phyloP scores from a whole-genome alignment of 1,139 yeast species.

The Tardiomyces depauwii region DNA sequence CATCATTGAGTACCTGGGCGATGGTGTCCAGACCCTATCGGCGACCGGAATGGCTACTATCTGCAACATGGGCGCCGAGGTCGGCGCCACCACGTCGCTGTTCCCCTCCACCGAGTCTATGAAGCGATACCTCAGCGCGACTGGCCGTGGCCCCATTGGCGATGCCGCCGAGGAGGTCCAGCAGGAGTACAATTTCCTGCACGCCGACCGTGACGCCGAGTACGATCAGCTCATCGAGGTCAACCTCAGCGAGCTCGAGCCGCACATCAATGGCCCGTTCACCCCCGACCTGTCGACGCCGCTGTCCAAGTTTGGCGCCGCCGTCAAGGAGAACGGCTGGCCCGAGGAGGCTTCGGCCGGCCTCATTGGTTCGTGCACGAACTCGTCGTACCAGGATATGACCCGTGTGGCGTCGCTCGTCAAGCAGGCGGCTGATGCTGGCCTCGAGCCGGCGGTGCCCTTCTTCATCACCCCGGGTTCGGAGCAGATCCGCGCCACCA shows the following conservation, averaged over 20 bases:
- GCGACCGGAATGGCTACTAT: conserved; percentile 99
- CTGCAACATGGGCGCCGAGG: conserved; percentile 99
- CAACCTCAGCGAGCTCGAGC: conserved; percentile 65
- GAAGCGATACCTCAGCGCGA: conserved; percentile 65
- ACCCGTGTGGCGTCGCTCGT: conserved; percentile 84
- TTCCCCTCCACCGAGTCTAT: conserved; percentile 94
- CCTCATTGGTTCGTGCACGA: conserved; percentile 94
- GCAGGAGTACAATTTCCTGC: conserved; percentile 42
- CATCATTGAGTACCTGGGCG: conserved; percentile 92
- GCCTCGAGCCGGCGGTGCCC: conserved; percentile 85
- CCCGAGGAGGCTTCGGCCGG: conserved; percentile 79
- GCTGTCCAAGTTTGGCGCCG: conserved; percentile 55
- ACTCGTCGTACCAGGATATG: conserved; percentile 97
- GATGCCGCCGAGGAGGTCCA: conserved; percentile 63
- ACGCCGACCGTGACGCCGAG: conserved; percentile 71
- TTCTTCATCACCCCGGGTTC: conserved; percentile 96
- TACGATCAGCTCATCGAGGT: conserved; percentile 80
- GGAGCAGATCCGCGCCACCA: conserved; percentile 96
- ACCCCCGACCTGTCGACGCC: conserved; percentile 92
- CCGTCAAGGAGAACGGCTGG: conserved; percentile 62
- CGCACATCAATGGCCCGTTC: conserved; percentile 88
- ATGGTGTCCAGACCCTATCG: conserved; percentile 73
- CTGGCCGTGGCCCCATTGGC: conserved; percentile 74
- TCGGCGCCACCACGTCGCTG: conserved; percentile 94
- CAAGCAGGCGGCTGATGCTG: conserved; percentile 71